Percentiles rank a stretch among this genome's conserved stretches.
Evolutionary conservation across 345 rosid species (phyloP).

Genomic region (Nephelium lappaceum): DNA sequence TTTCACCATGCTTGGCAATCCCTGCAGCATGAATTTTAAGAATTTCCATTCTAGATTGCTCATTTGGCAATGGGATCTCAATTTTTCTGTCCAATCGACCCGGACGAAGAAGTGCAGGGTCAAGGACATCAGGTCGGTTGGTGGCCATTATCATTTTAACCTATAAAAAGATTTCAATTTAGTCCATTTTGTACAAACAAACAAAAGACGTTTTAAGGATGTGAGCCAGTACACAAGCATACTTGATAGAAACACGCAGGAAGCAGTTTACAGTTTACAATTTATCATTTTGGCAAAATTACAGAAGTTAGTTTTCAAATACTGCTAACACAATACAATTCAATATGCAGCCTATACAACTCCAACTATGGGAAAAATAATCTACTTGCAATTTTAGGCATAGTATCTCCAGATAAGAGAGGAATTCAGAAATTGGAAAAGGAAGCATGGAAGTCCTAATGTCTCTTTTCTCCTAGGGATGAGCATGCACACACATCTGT

Average conservation of each 20-base stretch:
- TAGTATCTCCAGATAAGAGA: background rate
- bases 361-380: background rate
- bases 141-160: conserved; percentile 99
- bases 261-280: background rate
- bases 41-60: conserved; percentile 95
- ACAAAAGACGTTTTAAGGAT: background rate
- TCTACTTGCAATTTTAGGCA: background rate
- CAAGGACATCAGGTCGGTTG: conserved; percentile 95
- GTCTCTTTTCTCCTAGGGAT: background rate
- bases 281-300: background rate
- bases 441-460: background rate
- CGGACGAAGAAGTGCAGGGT: conserved; percentile 96
- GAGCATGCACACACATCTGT: background rate
- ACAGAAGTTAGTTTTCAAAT: background rate
- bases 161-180: conserved; percentile 33
- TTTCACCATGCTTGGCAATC: conserved; percentile 94
- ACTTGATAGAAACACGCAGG: background rate
- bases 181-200: background rate
- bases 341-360: background rate
- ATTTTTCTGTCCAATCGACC: conserved; percentile 93
- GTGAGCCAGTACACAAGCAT: background rate
- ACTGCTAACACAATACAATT: background rate
- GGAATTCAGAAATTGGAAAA: background rate
- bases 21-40: conserved; percentile 98
- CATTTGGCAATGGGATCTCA: conserved; percentile 96